phyloP scores from a whole-genome alignment of 169 alveolate species.

The Plasmodium coatneyi region DNA sequence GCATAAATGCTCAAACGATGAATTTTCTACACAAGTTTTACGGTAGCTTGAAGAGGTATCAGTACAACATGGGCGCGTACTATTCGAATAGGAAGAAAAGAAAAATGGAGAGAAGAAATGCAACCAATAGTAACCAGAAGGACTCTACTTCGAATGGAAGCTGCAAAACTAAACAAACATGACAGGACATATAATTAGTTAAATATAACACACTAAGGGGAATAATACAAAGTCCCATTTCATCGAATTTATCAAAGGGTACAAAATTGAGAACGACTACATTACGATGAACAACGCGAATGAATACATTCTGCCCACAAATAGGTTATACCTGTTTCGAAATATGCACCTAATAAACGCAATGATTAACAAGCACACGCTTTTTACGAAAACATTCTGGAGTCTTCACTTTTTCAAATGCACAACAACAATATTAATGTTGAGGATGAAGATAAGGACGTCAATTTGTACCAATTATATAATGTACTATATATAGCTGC shows the following conservation, averaged over 20 bases:
- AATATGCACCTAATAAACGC: conserved; percentile 26
- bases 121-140: neutral
- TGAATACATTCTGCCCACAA: conserved; percentile 5
- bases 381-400: conserved; percentile 10
- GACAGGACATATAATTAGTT: neutral
- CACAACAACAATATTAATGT: neutral
- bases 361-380: neutral
- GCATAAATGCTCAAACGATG: conserved; percentile 14
- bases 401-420: conserved; percentile 12
- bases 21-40: conserved; percentile 27
- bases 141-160: neutral
- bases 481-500: conserved; percentile 5
- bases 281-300: neutral
- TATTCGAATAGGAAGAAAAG: neutral
- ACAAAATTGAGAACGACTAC: neutral
- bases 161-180: neutral
- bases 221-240: conserved; percentile 3
- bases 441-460: neutral
- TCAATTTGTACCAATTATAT: conserved; percentile 3
- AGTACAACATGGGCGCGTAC: conserved; percentile 8
- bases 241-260: conserved; percentile 10
- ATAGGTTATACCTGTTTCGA: neutral
- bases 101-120: neutral
- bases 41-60: conserved; percentile 4
- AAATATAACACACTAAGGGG: neutral